A percentile compares a stretch with the other conserved stretches of the same genome.
Conservation (phyloP, 345 rosid species). For the Dipteronia dyeriana region DNA sequence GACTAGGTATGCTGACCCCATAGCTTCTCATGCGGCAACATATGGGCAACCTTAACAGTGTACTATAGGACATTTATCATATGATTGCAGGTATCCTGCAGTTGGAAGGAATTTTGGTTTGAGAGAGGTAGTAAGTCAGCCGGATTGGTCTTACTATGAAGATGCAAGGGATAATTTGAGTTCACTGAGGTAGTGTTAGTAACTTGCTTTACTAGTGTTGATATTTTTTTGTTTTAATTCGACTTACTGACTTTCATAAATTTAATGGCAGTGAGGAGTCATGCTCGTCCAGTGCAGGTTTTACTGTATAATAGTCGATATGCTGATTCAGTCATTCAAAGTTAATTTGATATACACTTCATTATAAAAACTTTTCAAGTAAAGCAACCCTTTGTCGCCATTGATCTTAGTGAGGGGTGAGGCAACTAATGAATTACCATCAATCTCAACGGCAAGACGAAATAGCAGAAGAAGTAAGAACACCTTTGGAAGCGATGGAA, state of each 20-base stretch:
- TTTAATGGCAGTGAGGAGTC: slow-evolving; percentile 77
- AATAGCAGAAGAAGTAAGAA: slow-evolving; percentile 26
- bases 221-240: neutral
- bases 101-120: slow-evolving; percentile 19
- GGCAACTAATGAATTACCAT: slow-evolving; percentile 29
- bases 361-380: slow-evolving; percentile 11
- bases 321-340: slow-evolving; percentile 9
- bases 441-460: slow-evolving; percentile 31
- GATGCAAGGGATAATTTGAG: slow-evolving; percentile 53
- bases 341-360: neutral
- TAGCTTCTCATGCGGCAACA: slow-evolving; percentile 31
- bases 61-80: slow-evolving; percentile 12
- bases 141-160: slow-evolving; percentile 45
- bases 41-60: slow-evolving; percentile 24
- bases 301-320: slow-evolving; percentile 9
- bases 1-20: slow-evolving; percentile 35
- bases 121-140: slow-evolving; percentile 31
- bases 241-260: slow-evolving; percentile 23
- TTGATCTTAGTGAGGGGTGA: slow-evolving; percentile 48
- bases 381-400: slow-evolving; percentile 8
- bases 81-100: slow-evolving; percentile 33
- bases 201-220: slow-evolving; percentile 23
- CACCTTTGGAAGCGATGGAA: slow-evolving; percentile 33
- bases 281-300: slow-evolving; percentile 87
- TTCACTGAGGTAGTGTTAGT: slow-evolving; percentile 52